Base-by-base conservation (phyloP, 768 basidiomycete genomes). In the Amanita molliuscula region DNA sequence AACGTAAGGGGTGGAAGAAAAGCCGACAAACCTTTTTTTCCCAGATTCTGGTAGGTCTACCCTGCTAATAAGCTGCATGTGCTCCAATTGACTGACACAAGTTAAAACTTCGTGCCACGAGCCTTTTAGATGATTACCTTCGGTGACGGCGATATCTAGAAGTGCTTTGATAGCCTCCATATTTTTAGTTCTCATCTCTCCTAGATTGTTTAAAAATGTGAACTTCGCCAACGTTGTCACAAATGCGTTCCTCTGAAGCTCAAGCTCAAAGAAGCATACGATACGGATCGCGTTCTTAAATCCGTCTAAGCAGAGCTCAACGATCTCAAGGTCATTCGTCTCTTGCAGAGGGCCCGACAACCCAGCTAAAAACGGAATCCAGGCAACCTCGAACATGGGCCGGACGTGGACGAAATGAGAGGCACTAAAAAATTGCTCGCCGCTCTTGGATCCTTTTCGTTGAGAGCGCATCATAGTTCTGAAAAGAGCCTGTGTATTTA, bases 351-450 rank as follows among this genome's bases (percentile, higher is more conserved):
- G 95, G 0, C 82, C 90, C 7, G 96, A 98, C 25, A 98, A 73
- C 9, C 93, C 94, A 11, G 96, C 95, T 20, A 99, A 76, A 67
- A 97, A 94, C 1, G 96, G 83, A 69, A 98, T 98, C 96, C 96
- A 99, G 18, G 92, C 94, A 6, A 97, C 94, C 66, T 98, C 95
- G 58, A 99, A 96, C 96, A 99, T 99, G 16, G 96, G 95, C 33
- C 83, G 79, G 53, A 98, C 95, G 62, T 99, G 96, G 51, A 97
- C 81, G 54, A 93, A 90, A 60, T 97, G 89, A 0, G 91, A 96
- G 1, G 96, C 96, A 54, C 89, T 91, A 69, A 94, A 96, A 69
- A 92, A 99, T 54, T 95, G 89, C 54, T 96, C 91, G 21, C 74
- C 78, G 4, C 70, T 66, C 63, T 81, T 87, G 6, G 82, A 78